phyloP scores from a whole-genome alignment of 169 alveolate species.

The Cryptosporidium ubiquitum region DNA sequence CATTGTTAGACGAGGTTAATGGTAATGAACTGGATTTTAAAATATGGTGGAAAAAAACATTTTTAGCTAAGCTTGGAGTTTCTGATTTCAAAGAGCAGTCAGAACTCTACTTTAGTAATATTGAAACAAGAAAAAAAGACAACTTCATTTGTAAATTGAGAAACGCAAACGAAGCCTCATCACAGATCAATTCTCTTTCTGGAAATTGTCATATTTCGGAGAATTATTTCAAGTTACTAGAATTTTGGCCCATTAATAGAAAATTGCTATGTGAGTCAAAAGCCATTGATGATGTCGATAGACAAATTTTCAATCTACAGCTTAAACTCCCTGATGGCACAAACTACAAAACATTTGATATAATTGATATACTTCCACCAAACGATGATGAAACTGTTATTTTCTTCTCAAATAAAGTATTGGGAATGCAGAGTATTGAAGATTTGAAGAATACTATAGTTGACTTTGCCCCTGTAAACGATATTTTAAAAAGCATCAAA shows the following conservation, averaged over 20 bases:
- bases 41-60: constrained; percentile 39
- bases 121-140: background rate
- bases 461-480: constrained; percentile 6
- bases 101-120: background rate
- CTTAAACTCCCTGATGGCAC: background rate
- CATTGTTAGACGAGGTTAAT: constrained; percentile 55
- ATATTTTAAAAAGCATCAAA: background rate
- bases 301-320: constrained; percentile 10
- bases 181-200: background rate
- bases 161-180: background rate
- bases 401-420: constrained; percentile 29
- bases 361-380: constrained; percentile 58
- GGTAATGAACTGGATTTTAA: constrained; percentile 15
- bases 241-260: background rate
- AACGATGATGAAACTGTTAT: background rate
- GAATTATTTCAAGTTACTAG: constrained; percentile 12
- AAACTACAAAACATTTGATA: constrained; percentile 28
- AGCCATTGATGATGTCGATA: background rate
- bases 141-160: background rate
- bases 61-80: constrained; percentile 1
- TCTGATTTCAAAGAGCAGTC: background rate
- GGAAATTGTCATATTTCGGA: constrained; percentile 59
- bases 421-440: constrained; percentile 1
- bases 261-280: constrained; percentile 16
- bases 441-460: background rate